phyloP scores from a whole-genome alignment of 805 yeast species.

The Wickerhamiella domercqiae region DNA sequence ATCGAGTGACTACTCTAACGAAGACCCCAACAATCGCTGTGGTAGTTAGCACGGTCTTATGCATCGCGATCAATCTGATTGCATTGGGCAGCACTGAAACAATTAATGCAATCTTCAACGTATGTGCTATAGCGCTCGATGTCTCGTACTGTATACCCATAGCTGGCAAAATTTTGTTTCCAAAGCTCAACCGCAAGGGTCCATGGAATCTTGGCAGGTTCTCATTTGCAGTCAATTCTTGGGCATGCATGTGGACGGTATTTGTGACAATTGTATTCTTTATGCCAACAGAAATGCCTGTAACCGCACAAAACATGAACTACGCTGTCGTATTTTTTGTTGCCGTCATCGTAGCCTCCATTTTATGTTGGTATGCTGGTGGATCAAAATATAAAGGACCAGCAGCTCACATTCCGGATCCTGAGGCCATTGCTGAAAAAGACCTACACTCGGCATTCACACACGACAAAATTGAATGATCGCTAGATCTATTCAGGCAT shows the following conservation, averaged over 20 bases:
- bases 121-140: constrained; percentile 55
- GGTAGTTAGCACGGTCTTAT: constrained; percentile 36
- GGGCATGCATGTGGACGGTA: constrained; percentile 16
- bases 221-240: constrained; percentile 11
- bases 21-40: constrained; percentile 49
- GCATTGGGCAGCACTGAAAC: constrained; percentile 48
- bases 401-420: constrained; percentile 9
- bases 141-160: constrained; percentile 55
- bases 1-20: constrained; percentile 34
- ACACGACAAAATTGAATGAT: constrained; percentile 4
- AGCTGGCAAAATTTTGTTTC: constrained; percentile 39
- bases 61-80: constrained; percentile 38
- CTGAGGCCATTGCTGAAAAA: constrained; percentile 2
- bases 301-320: constrained; percentile 18
- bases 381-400: constrained; percentile 18
- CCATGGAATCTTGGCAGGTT: constrained; percentile 50
- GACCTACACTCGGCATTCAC: constrained; percentile 4
- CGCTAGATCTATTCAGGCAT: background rate
- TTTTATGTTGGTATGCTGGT: constrained; percentile 16
- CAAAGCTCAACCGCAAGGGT: constrained; percentile 42
- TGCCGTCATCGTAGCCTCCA: constrained; percentile 13
- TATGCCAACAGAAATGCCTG: constrained; percentile 19
- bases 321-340: constrained; percentile 20
- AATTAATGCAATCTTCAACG: constrained; percentile 55
- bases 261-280: constrained; percentile 18